Evolutionary conservation across 768 basidiomycete species (phyloP).

Genomic region (Suillus alpinus): DNA sequence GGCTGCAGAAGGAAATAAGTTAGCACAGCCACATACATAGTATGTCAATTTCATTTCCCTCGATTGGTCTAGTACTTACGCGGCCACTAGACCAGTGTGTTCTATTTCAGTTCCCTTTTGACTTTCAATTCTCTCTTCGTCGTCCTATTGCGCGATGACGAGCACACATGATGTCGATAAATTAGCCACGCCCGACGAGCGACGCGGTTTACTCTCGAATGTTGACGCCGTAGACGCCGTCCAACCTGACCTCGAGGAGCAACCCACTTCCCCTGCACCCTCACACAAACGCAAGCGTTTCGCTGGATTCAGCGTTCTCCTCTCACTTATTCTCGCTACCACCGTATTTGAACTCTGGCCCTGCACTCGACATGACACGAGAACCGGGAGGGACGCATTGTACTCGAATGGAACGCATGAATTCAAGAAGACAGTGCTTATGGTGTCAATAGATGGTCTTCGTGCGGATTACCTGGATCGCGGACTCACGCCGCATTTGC

Average conservation of each 20-base stretch:
- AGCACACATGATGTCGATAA: not conserved
- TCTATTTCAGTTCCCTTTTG: not conserved
- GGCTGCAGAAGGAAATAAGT: not conserved
- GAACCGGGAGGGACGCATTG: conserved; percentile 27
- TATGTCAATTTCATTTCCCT: not conserved
- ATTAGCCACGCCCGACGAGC: conserved; percentile 17
- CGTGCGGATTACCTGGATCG: conserved; percentile 86
- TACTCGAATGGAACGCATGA: conserved; percentile 81
- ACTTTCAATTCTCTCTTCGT: not conserved
- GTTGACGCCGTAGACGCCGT: conserved; percentile 5
- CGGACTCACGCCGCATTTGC: conserved; percentile 78
- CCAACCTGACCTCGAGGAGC: conserved; percentile 2
- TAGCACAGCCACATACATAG: conserved; percentile 11
- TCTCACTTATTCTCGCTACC: conserved; percentile 13
- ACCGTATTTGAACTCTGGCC: conserved; percentile 7
- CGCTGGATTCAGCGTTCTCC: conserved; percentile 12
- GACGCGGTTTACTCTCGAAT: conserved; percentile 18
- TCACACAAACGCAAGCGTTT: conserved; percentile 12
- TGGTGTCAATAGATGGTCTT: conserved; percentile 87
- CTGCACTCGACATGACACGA: not conserved
- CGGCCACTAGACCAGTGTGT: not conserved
- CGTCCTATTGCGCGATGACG: not conserved
- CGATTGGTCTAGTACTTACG: not conserved
- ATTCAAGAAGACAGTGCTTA: conserved; percentile 75
- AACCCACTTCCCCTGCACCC: not conserved